Base-by-base conservation (phyloP, 805 yeast genomes). In the Tanozyma kutaoensis region DNA sequence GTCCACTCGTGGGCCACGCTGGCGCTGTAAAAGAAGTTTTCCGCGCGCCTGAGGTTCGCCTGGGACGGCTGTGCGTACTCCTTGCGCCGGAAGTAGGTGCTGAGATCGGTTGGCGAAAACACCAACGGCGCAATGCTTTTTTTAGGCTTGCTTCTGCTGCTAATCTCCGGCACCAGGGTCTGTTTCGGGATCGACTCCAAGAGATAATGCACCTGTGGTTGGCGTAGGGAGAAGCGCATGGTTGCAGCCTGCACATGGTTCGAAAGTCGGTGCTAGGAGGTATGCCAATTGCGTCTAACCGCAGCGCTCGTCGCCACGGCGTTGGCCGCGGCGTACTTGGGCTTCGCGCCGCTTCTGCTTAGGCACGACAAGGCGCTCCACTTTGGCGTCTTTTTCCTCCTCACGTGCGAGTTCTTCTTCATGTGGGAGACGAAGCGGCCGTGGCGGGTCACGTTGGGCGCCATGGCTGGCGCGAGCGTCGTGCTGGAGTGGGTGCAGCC, bases 1-100 rank as follows among this genome's bases (percentile, higher is more conserved):
- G 76, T 64, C 84, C 85, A 76, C 37, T 75, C 80, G 23, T 69
- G 54, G 14, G 48, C 45, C 2, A 68, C 57, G 12, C 51, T 51
- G 1, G 74, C 52, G 2, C 44, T 43, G 31, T 66, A 62, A 42
- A 76, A 71, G 16, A 58, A 36, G 4, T 36, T 23, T 29, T 53
- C 61, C 4, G 56, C 40, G 4, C 30, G 20, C 14, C 42, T 23
- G 21, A 22, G 6, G 22, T 5, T 8, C 9, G 19, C 9, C 19
- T 7, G 7, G 7, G 19, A 17, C 19, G 19, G 19, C 9, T 9
- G 19, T 2, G 25, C 10, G 24, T 39, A 43, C 8, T 33, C 37
- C 5, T 28, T 28, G 18, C 30, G 33, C 22, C 46, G 35, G 26
- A 48, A 52, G 4, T 22, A 22, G 6, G 35, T 35, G 22, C 38